Percentiles rank a stretch among this genome's conserved stretches.
phyloP scores from a whole-genome alignment of 1,284 basidiomycete species.

The Puccinia triticina region DNA sequence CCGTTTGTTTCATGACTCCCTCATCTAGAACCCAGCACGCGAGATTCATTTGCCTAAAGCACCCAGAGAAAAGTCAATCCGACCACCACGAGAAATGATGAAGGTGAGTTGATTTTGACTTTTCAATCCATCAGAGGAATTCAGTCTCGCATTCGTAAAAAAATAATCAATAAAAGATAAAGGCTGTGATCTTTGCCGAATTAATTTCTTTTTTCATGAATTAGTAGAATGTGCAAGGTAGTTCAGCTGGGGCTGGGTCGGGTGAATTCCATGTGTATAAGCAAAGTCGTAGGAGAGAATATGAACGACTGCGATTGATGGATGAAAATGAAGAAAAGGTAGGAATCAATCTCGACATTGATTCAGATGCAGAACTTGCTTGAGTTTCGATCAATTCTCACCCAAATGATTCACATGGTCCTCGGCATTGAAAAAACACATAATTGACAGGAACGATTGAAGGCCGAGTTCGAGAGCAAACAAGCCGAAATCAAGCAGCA shows the following conservation, averaged over 20 bases:
- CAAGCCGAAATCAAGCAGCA: constrained; percentile 69
- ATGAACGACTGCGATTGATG: constrained; percentile 87
- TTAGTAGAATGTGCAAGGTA: constrained; percentile 56
- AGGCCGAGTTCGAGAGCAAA: constrained; percentile 70
- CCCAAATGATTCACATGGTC: not conserved
- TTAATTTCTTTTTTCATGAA: not conserved
- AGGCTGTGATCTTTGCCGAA: not conserved
- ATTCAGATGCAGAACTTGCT: constrained; percentile 22
- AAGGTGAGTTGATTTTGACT: constrained; percentile 68
- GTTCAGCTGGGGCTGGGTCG: constrained; percentile 59
- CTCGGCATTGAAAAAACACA: not conserved
- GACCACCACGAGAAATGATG: constrained; percentile 89
- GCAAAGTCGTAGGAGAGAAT: constrained; percentile 87
- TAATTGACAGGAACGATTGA: constrained; percentile 67
- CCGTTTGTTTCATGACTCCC: not conserved
- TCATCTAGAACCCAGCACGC: constrained; percentile 71
- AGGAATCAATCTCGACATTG: constrained; percentile 54
- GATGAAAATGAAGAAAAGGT: constrained; percentile 81
- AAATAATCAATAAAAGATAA: not conserved
- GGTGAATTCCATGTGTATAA: constrained; percentile 84
- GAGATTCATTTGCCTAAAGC: constrained; percentile 74
- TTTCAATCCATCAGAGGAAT: no score
- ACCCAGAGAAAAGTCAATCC: constrained; percentile 75
- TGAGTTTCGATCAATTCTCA: not conserved
- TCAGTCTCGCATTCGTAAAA: no score